A percentile compares a stretch with the other conserved stretches of the same genome.
Evolutionary conservation across 495 filamentous ascomycete genomes (phyloP).

Genomic region (Polyplosphaeria fusca): DNA sequence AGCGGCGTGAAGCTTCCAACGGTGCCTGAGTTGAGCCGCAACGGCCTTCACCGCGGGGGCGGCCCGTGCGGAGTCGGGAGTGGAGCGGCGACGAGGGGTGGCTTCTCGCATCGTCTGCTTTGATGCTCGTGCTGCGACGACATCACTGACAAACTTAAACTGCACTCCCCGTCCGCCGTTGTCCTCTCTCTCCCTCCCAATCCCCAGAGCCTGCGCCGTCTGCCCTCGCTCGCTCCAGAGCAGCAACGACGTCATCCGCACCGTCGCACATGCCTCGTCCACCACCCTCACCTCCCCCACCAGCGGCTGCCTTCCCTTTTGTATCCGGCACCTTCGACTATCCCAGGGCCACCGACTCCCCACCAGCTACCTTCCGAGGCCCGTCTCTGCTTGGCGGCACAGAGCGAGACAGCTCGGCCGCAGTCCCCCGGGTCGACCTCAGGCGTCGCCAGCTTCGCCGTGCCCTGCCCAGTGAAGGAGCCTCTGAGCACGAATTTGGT

Average conservation of each 20-base stretch:
- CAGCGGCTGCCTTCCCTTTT: conserved; percentile 17
- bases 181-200: neutral
- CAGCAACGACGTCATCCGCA: conserved; percentile 8
- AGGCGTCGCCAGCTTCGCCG: conserved; percentile 11
- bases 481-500: neutral
- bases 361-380: neutral
- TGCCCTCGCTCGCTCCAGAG: neutral
- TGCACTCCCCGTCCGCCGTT: neutral
- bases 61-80: too few relatives aligned
- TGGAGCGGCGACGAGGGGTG: conserved; percentile 25
- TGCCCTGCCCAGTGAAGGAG: neutral
- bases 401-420: too few relatives aligned
- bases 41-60: too few relatives aligned
- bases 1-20: too few relatives aligned
- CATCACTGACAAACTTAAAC: neutral
- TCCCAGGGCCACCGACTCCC: conserved; percentile 15
- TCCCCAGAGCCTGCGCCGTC: neutral
- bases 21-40: neutral
- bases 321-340: conserved; percentile 34
- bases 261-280: conserved; percentile 7
- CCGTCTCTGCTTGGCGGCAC: too few relatives aligned
- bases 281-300: conserved; percentile 8
- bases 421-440: neutral
- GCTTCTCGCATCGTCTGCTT: too few relatives aligned
- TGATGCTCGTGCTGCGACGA: too few relatives aligned